Evolutionary conservation across 768 basidiomycete species (phyloP).

Genomic region (Kwoniella europaea): DNA sequence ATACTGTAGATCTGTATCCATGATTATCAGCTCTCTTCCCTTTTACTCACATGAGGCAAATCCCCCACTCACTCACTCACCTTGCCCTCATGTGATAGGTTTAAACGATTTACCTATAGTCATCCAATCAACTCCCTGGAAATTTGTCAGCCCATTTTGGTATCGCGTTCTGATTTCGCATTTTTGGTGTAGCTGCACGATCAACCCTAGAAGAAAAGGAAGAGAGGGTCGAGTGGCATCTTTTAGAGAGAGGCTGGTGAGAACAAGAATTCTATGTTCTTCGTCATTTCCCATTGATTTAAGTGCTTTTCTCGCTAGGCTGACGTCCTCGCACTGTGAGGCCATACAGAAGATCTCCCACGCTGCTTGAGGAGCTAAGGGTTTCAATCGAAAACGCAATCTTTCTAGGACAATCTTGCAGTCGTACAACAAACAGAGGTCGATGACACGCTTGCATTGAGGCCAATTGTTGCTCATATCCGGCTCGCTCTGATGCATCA

Average conservation of each 20-base stretch:
- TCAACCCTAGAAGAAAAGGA: neutral
- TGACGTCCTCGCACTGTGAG: neutral
- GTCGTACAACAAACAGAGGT: no score
- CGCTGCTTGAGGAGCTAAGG: neutral
- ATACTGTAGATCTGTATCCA: no score
- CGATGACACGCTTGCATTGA: neutral
- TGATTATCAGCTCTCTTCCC: no score
- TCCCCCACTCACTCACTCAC: no score
- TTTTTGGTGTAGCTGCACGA: neutral
- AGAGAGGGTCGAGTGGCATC: neutral
- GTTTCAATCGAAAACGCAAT: neutral
- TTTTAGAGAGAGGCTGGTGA: no score
- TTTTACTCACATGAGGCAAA: no score
- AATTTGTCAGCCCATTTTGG: no score
- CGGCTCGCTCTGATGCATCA: no score
- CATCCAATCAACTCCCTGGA: no score
- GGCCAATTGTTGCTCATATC: neutral
- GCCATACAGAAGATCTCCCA: slow-evolving; percentile 6
- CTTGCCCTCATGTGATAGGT: neutral
- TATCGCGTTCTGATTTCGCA: no score
- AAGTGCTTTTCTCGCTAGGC: neutral
- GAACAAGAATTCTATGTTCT: neutral
- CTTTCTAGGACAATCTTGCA: neutral
- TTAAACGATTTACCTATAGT: neutral
- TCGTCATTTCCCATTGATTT: neutral